These are phyloP conservation scores for Irpex sp. DNA, from an alignment of 1,284 basidiomycete species.

Conservation along the genomic window DNA sequence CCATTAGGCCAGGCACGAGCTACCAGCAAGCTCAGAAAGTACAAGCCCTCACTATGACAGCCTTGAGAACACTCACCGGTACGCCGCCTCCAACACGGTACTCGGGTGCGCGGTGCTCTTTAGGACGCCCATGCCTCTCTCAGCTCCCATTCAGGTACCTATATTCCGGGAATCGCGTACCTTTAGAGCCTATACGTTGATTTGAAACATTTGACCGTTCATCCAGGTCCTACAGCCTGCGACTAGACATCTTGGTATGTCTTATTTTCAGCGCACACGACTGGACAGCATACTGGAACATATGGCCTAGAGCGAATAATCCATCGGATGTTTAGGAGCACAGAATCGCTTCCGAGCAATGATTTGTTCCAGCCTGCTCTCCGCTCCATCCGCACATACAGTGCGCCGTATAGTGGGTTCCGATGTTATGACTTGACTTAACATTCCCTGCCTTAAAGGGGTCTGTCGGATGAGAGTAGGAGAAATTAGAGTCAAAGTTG, in stretches of 20 bases:
- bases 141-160: background rate
- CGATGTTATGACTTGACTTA: background rate
- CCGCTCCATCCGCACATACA: background rate
- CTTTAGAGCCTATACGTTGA: background rate
- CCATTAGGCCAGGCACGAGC: background rate
- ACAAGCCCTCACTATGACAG: background rate
- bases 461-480: background rate
- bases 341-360: background rate
- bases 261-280: background rate
- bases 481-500: background rate
- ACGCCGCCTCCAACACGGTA: background rate
- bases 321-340: background rate
- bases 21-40: background rate
- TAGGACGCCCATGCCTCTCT: background rate
- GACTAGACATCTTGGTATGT: background rate
- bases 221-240: background rate
- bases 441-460: background rate
- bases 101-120: background rate
- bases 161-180: background rate
- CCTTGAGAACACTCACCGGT: background rate
- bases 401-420: background rate
- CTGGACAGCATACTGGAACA: background rate
- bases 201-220: background rate
- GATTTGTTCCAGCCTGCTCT: background rate
- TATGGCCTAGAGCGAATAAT: background rate